A percentile compares a stretch with the other conserved stretches of the same genome.
Evolutionary conservation across 768 basidiomycete genomes (phyloP).

Genomic region (Ramaria sp.): DNA sequence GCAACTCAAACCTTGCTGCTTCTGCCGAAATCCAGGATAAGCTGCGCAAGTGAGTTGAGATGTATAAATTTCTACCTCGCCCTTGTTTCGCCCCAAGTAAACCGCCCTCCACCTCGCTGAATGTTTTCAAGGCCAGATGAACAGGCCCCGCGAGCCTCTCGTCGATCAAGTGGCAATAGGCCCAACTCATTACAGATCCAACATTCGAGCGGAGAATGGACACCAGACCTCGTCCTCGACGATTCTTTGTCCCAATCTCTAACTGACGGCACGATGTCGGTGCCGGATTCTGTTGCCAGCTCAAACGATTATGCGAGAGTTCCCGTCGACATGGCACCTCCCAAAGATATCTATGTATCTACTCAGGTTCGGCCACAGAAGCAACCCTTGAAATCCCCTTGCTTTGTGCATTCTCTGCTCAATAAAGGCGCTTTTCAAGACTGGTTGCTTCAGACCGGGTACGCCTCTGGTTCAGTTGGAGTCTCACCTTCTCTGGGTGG

Average conservation of each 20-base stretch:
- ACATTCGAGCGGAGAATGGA: slow-evolving; percentile 10
- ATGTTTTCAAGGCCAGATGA: not conserved
- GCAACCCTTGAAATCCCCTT: slow-evolving; percentile 56
- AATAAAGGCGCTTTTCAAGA: slow-evolving; percentile 73
- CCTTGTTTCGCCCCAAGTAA: not conserved
- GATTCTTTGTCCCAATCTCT: not conserved
- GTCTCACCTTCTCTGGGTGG: slow-evolving; percentile 14
- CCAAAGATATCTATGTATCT: not conserved
- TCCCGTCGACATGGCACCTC: not conserved
- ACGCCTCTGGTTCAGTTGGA: slow-evolving; percentile 12
- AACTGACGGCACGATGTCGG: not conserved
- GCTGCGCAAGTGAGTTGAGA: not conserved
- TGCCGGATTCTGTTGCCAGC: not conserved
- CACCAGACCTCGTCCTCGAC: slow-evolving; percentile 4
- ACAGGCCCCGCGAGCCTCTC: not conserved
- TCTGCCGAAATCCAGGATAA: not conserved
- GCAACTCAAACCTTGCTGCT: too few species aligned
- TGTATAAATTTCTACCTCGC: not conserved
- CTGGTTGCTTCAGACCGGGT: slow-evolving; percentile 36
- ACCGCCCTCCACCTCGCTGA: not conserved
- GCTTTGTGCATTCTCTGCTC: slow-evolving; percentile 88
- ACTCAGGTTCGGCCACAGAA: not conserved
- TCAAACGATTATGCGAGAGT: not conserved
- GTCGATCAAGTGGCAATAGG: too few species aligned
- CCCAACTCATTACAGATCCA: slow-evolving; percentile 4